Percentiles rank a stretch among this genome's conserved stretches.
These are phyloP conservation scores for Diaporthe eres DNA, from an alignment of 2,329 filamentous ascomycete genomes.

Conservation along the genomic window DNA sequence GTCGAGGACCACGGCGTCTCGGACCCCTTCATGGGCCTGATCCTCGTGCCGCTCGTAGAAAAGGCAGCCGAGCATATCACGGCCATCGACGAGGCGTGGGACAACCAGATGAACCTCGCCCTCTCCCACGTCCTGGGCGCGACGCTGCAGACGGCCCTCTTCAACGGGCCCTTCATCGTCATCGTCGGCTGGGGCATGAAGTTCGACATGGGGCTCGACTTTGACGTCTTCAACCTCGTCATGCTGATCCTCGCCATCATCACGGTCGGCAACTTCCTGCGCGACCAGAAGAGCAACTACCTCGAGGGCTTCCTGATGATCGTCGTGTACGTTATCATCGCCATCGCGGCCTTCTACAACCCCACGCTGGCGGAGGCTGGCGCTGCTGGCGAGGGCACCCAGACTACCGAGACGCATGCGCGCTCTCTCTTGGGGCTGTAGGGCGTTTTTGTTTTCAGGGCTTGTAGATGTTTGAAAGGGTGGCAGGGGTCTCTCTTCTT, in stretches of 20 bases:
- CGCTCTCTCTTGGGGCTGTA: conserved; percentile 3
- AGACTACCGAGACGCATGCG: background rate
- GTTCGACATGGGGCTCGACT: conserved; percentile 82
- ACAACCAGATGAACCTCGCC: conserved; percentile 87
- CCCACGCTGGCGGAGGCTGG: conserved; percentile 56
- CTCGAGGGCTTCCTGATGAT: conserved; percentile 88
- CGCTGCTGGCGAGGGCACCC: background rate
- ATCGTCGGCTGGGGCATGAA: conserved; percentile 85
- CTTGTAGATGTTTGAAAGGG: background rate
- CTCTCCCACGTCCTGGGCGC: conserved; percentile 88
- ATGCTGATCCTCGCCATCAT: conserved; percentile 87
- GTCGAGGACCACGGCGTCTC: conserved; percentile 41
- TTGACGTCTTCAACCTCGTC: conserved; percentile 88
- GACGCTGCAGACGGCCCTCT: conserved; percentile 89
- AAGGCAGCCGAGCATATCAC: conserved; percentile 90
- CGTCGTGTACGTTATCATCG: conserved; percentile 73
- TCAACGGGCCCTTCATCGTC: conserved; percentile 88
- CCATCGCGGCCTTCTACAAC: conserved; percentile 70
- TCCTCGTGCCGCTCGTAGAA: conserved; percentile 85
- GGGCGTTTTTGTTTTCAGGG: background rate
- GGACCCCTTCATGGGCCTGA: conserved; percentile 70
- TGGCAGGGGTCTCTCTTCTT: background rate
- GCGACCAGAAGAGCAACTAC: conserved; percentile 92
- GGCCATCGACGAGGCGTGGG: conserved; percentile 87
- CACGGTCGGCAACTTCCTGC: conserved; percentile 87